These are phyloP conservation scores for Podila verticillata DNA, from an alignment of 192 early-diverging fungal species.

Conservation along the genomic window DNA sequence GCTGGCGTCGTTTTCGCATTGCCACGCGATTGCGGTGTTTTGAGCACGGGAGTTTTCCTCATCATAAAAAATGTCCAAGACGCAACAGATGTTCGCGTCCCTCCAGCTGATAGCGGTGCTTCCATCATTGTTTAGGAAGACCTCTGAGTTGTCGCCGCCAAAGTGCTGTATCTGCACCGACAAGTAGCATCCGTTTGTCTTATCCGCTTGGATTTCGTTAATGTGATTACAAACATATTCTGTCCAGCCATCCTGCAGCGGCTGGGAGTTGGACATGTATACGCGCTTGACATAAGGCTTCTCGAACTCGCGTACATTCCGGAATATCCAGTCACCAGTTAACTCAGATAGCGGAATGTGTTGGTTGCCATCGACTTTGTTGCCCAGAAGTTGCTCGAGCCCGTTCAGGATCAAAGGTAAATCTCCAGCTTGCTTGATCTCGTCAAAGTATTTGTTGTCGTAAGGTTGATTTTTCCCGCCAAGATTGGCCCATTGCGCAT, in stretches of 20 bases:
- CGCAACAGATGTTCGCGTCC: conserved; percentile 3
- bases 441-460: neutral
- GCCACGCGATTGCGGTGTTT: neutral
- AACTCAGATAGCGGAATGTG: no score
- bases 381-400: no score
- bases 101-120: conserved; percentile 12
- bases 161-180: conserved; percentile 12
- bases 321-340: no score
- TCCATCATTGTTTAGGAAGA: conserved; percentile 9
- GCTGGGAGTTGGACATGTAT: no score
- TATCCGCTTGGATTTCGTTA: no score
- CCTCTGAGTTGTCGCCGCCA: conserved; percentile 10
- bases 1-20: neutral
- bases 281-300: no score
- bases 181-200: no score
- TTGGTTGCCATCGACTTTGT: no score
- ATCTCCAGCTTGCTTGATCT: conserved; percentile 2
- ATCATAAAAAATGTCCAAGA: conserved; percentile 9
- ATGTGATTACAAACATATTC: no score
- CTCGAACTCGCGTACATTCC: no score
- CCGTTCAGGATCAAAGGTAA: no score
- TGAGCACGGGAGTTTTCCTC: neutral
- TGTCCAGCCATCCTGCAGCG: no score
- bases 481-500: conserved; percentile 13
- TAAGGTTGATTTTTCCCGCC: neutral